Percentiles rank a stretch among this genome's conserved stretches.
Conservation (phyloP, 352 stramenopile species). For the Phytopythium litorale region DNA sequence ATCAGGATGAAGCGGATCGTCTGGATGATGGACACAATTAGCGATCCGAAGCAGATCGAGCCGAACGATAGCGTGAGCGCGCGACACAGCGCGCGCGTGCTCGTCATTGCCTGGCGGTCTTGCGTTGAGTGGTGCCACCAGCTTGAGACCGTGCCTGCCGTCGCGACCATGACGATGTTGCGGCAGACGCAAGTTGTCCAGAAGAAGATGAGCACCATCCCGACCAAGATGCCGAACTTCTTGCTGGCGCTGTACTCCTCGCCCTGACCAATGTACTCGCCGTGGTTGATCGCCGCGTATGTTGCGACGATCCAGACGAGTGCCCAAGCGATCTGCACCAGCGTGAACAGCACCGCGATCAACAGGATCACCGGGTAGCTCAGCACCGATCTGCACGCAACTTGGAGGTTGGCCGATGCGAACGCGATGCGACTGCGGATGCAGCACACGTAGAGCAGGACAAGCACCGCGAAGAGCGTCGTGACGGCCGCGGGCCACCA, state of each 20-base stretch:
- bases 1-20: conserved; percentile 46
- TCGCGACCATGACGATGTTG: conserved; percentile 84
- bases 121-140: conserved; percentile 76
- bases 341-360: conserved; percentile 58
- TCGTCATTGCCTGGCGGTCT: conserved; percentile 34
- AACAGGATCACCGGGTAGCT: conserved; percentile 70
- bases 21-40: conserved; percentile 81
- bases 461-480: conserved; percentile 36
- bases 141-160: conserved; percentile 76
- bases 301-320: conserved; percentile 73
- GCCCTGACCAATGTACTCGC: conserved; percentile 36
- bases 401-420: conserved; percentile 78
- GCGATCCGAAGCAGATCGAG: conserved; percentile 80
- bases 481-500: conserved; percentile 45
- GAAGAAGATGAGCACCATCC: conserved; percentile 75
- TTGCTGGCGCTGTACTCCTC: conserved; percentile 26
- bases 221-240: conserved; percentile 39
- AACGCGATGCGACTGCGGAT: conserved; percentile 61
- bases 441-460: conserved; percentile 53
- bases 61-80: conserved; percentile 73
- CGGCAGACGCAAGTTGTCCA: conserved; percentile 68
- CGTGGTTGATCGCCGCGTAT: conserved; percentile 55
- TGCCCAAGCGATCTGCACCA: conserved; percentile 71
- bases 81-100: conserved; percentile 38
- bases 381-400: conserved; percentile 70